Base-by-base conservation (phyloP, 805 yeast species). In the Candida boleticola region DNA sequence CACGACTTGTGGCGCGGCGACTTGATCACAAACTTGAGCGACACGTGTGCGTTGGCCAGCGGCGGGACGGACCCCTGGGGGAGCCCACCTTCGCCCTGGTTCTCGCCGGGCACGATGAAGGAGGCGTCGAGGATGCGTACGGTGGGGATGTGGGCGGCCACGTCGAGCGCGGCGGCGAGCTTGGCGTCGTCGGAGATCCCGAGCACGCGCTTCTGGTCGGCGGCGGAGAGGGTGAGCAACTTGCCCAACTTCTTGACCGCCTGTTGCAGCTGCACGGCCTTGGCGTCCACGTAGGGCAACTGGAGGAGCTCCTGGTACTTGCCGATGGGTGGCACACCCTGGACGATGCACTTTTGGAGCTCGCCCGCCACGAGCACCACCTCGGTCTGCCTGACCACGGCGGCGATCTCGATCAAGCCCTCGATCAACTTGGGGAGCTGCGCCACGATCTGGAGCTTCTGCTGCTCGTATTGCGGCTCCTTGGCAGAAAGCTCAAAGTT, bases 21-120 rank as follows among this genome's bases (percentile, higher is more conserved):
- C 52, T 83, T 81, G 30, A 89, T 79, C 34, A 87, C 61, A 44
- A 85, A 83, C 62, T 90, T 89, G 19, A 93, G 50, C 23, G 80
- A 81, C 45, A 95, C 68, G 62, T 88, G 90, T 6, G 88, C 81
- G 37, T 77, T 76, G 1, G 97, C 79, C 38, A 50, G 42, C 20
- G 76, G 73, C 21, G 96, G 84, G 0, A 89, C 79, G 11, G 35
- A 17, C 4, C 22, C 35, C 21, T 16, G 11, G 9, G 35, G 35
- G 11, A 31, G 18, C 11, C 35, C 35, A 11, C 35, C 21, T 11
- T 31, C 35, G 11, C 5, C 22, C 11, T 31, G 20, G 13, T 64
- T 58, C 68, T 90, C 97, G 26, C 98, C 98, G 3, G 96, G 92
- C 33, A 92, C 96, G 48, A 76, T 74, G 65, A 89, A 89, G 44